phyloP scores from a whole-genome alignment of 2,329 filamentous ascomycete genomes.

The Beauveria brongniartii region DNA sequence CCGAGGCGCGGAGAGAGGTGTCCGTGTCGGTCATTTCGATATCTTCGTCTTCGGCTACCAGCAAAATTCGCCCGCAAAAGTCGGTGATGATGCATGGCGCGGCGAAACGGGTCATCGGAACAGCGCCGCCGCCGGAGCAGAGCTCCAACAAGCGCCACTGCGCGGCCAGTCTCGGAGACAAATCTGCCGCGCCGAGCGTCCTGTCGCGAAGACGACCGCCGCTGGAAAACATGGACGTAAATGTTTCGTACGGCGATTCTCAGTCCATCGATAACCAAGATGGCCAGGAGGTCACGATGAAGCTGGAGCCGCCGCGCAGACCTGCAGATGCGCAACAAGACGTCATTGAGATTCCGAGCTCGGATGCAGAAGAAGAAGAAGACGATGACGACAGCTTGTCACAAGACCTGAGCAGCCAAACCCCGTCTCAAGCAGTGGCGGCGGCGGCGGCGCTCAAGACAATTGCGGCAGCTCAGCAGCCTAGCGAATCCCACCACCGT shows the following conservation, averaged over 20 bases:
- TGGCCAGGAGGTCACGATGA: background rate
- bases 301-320: background rate
- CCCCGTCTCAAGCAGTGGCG: background rate
- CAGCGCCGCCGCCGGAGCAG: background rate
- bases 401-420: background rate
- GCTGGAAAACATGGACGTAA: background rate
- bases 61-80: background rate
- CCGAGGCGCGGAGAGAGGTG: too few relatives aligned
- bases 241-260: background rate
- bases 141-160: background rate
- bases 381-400: background rate
- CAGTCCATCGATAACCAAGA: background rate
- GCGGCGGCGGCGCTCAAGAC: too few relatives aligned
- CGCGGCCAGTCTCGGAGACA: background rate
- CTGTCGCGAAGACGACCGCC: background rate
- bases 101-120: background rate
- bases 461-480: too few relatives aligned
- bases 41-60: background rate
- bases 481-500: too few relatives aligned
- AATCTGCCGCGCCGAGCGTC: background rate
- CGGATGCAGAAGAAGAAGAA: background rate
- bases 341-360: conserved; percentile 3
- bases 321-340: background rate
- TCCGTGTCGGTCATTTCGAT: background rate
- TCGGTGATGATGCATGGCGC: background rate